These are phyloP conservation scores for Rhizoclosmatium sp. DNA, from an alignment of 192 early-diverging fungal species.

Conservation along the genomic window DNA sequence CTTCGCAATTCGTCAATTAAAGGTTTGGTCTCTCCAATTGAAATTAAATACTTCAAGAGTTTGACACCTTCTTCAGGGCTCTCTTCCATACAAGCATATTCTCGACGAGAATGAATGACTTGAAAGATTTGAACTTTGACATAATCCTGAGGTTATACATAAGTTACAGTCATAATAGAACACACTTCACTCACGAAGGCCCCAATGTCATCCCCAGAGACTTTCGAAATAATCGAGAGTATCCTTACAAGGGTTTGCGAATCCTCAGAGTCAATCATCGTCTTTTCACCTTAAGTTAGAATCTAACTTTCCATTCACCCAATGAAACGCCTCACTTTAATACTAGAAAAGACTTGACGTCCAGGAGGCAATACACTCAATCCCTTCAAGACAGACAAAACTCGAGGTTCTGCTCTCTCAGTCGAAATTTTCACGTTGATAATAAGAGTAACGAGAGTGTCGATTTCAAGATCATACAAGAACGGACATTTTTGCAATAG, in stretches of 20 bases:
- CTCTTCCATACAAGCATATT: neutral
- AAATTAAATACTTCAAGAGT: slow-evolving; percentile 10
- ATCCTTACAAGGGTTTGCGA: neutral
- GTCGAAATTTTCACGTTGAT: neutral
- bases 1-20: neutral
- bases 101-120: neutral
- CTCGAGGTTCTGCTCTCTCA: neutral
- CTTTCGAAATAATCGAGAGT: neutral
- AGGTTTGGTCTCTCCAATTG: slow-evolving; percentile 9
- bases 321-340: neutral
- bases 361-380: neutral
- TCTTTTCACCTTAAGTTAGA: too few species aligned
- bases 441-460: slow-evolving; percentile 36
- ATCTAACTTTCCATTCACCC: neutral
- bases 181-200: too few species aligned
- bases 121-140: neutral
- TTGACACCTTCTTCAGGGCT: neutral
- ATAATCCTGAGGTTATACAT: neutral
- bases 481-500: slow-evolving; percentile 56
- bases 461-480: slow-evolving; percentile 45
- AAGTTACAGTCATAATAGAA: too few species aligned
- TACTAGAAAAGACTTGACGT: neutral
- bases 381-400: neutral
- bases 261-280: neutral
- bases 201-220: neutral